Percentiles rank a stretch among this genome's conserved stretches.
Evolutionary conservation across 139 green algal genomes (phyloP).

Genomic region (Microglena sp.): DNA sequence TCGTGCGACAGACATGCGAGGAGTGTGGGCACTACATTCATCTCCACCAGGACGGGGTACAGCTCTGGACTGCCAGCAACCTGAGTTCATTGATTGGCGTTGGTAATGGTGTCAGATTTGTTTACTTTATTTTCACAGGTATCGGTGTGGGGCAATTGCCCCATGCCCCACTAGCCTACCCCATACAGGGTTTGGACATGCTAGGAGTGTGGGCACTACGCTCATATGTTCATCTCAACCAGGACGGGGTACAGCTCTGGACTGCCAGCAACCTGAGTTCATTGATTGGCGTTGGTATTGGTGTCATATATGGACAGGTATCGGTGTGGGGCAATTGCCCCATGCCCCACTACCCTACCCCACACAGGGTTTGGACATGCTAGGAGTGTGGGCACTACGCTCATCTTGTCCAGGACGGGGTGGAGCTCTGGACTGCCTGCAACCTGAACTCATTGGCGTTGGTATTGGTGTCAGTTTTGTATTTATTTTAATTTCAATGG

Average conservation of each 20-base stretch:
- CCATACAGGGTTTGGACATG: conserved; percentile 27
- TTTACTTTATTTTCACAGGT: no score
- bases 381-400: conserved; percentile 27
- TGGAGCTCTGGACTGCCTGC: conserved; percentile 61
- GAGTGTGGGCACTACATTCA: conserved; percentile 53
- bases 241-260: conserved; percentile 81
- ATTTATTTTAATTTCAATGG: no score
- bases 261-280: conserved; percentile 17
- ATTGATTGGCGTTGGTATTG: no score
- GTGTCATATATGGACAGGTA: no score
- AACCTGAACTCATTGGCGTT: no score
- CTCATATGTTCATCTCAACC: conserved; percentile 34
- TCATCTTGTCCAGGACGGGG: conserved; percentile 60
- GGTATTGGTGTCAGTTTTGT: no score
- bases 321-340: no score
- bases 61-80: conserved; percentile 43
- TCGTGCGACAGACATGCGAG: conserved; percentile 82
- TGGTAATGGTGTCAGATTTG: no score
- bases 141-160: no score
- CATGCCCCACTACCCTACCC: no score
- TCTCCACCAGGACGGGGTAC: conserved; percentile 76
- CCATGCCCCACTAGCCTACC: no score
- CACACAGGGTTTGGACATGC: conserved; percentile 25
- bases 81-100: no score
- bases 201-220: conserved; percentile 25